These are phyloP conservation scores for Mimosa bimucronata DNA, from an alignment of 306 rosid genomes.

Conservation along the genomic window DNA sequence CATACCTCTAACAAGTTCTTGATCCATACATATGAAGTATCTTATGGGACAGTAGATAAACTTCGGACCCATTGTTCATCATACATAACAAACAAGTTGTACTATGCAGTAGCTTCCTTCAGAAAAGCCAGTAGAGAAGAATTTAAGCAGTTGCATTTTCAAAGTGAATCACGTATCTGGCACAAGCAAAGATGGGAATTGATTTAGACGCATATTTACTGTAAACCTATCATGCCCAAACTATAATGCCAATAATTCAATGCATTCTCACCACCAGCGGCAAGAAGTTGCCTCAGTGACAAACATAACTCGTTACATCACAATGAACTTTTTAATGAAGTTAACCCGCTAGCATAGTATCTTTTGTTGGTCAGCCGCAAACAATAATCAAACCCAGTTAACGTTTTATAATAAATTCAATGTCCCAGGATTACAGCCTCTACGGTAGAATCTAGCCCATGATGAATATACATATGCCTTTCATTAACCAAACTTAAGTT, in stretches of 20 bases:
- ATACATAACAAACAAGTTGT: conserved; percentile 51
- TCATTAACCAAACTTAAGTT: not conserved
- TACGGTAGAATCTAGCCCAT: not conserved
- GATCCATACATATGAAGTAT: conserved; percentile 49
- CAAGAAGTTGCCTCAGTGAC: not conserved
- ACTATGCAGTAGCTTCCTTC: conserved; percentile 49
- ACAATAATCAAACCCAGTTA: not conserved
- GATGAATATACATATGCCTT: not conserved
- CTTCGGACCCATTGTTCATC: conserved; percentile 42
- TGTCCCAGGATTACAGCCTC: not conserved
- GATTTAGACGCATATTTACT: conserved; percentile 30
- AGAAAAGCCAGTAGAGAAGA: conserved; percentile 46
- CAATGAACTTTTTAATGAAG: not conserved
- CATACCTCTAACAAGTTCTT: conserved; percentile 51
- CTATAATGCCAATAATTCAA: not conserved
- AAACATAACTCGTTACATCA: not conserved
- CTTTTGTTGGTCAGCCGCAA: not conserved
- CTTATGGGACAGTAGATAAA: conserved; percentile 47
- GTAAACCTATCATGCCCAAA: not conserved
- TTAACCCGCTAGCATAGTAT: not conserved
- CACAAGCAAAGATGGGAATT: conserved; percentile 31
- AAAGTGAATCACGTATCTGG: conserved; percentile 42
- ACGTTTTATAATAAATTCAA: not conserved
- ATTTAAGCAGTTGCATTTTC: conserved; percentile 46
- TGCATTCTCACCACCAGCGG: not conserved